Evolutionary conservation across 2,329 filamentous ascomycete species (phyloP).

Genomic region (Penicillium sp.): DNA sequence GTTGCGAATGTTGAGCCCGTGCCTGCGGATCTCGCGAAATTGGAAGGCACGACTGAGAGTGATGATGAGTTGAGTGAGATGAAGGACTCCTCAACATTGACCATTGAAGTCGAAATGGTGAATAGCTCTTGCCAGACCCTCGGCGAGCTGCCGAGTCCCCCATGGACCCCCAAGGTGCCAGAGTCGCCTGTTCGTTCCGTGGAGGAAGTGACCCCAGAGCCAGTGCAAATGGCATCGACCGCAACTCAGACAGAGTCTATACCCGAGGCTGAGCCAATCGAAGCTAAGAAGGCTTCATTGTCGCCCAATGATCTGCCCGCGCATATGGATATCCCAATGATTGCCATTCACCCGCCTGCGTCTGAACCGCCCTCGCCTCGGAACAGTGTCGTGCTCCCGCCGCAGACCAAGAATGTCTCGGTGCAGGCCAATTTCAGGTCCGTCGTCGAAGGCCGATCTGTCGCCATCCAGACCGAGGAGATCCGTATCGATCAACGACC

Average conservation of each 20-base stretch:
- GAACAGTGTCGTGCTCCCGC: slow-evolving; percentile 76
- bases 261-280: slow-evolving; percentile 16
- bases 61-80: slow-evolving; percentile 17
- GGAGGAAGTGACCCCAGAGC: slow-evolving; percentile 15
- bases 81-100: slow-evolving; percentile 42
- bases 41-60: slow-evolving; percentile 9
- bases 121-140: slow-evolving; percentile 53
- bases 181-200: slow-evolving; percentile 26
- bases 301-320: slow-evolving; percentile 23
- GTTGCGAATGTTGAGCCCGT: slow-evolving; percentile 28
- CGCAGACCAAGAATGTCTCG: slow-evolving; percentile 78
- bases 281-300: slow-evolving; percentile 24
- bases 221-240: slow-evolving; percentile 34
- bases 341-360: slow-evolving; percentile 86
- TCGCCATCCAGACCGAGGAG: slow-evolving; percentile 83
- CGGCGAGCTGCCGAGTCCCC: slow-evolving; percentile 44
- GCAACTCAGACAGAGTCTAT: slow-evolving; percentile 46
- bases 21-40: slow-evolving; percentile 26
- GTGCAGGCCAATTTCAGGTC: slow-evolving; percentile 73
- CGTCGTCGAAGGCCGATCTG: slow-evolving; percentile 57
- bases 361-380: slow-evolving; percentile 82
- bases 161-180: slow-evolving; percentile 42
- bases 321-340: slow-evolving; percentile 72
- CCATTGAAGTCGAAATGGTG: slow-evolving; percentile 43
- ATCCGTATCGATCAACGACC: slow-evolving; percentile 83